phyloP scores from a whole-genome alignment of 768 basidiomycete species.

The Russula sp. region DNA sequence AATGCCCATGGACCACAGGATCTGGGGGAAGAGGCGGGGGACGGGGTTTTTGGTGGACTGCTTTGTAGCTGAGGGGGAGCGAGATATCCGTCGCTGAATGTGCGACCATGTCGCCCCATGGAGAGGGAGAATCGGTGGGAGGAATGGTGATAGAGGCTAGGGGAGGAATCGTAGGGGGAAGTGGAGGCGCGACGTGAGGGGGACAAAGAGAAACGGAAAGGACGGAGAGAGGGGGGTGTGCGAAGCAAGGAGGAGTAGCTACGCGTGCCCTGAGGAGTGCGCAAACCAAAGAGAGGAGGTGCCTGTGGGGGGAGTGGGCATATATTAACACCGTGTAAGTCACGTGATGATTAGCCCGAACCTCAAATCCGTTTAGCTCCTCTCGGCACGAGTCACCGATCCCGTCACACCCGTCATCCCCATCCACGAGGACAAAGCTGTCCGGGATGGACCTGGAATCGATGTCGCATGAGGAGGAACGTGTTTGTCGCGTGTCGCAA shows the following conservation, averaged over 20 bases:
- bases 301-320: constrained; percentile 15
- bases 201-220: constrained; percentile 44
- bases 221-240: constrained; percentile 43
- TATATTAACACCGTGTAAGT: constrained; percentile 15
- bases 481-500: constrained; percentile 37
- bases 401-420: constrained; percentile 35
- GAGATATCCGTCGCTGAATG: constrained; percentile 35
- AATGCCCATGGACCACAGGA: constrained; percentile 34
- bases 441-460: constrained; percentile 41
- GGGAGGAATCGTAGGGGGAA: constrained; percentile 38
- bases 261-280: constrained; percentile 36
- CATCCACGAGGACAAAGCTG: constrained; percentile 45
- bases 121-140: constrained; percentile 18
- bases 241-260: constrained; percentile 39
- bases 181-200: constrained; percentile 43
- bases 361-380: constrained; percentile 20
- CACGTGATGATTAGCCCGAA: constrained; percentile 24
- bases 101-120: constrained; percentile 38
- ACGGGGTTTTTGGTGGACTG: constrained; percentile 3
- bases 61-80: constrained; percentile 7
- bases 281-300: constrained; percentile 30
- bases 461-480: constrained; percentile 33
- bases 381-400: constrained; percentile 18
- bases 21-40: constrained; percentile 17
- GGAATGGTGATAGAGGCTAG: constrained; percentile 33